Percentiles rank a stretch among this genome's conserved stretches.
Conservation (phyloP, 2,329 filamentous ascomycete genomes). For the Pseudovirgaria hyperparasitica region DNA sequence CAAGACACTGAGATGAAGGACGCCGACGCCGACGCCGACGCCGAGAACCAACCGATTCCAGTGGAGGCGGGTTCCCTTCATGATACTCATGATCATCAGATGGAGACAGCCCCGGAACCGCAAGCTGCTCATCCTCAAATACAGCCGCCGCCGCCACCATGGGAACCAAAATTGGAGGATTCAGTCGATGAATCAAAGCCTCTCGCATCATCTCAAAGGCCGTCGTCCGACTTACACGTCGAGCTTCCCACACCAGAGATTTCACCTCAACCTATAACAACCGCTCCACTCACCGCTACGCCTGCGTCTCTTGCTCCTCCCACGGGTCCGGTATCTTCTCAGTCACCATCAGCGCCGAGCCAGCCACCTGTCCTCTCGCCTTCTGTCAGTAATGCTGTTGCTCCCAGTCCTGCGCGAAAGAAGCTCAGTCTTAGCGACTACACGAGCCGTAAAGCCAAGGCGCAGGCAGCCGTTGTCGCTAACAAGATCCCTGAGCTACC, state of each 20-base stretch:
- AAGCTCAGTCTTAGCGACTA: conserved; percentile 40
- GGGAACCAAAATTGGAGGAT: conserved; percentile 8
- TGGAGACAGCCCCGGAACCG: conserved; percentile 1
- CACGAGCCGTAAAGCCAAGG: conserved; percentile 30
- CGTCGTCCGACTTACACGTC: conserved; percentile 13
- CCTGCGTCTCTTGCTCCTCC: conserved; percentile 14
- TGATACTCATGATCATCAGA: background rate
- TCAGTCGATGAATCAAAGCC: background rate
- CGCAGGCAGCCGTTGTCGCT: conserved; percentile 5
- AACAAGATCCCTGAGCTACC: no score
- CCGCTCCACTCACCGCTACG: conserved; percentile 10
- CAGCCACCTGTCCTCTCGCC: conserved; percentile 19
- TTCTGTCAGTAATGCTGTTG: conserved; percentile 29
- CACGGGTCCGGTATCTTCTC: conserved; percentile 11
- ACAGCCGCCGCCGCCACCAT: conserved; percentile 22
- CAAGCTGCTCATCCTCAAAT: conserved; percentile 12
- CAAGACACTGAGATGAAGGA: conserved; percentile 36
- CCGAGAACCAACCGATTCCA: no score
- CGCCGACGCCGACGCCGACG: conserved; percentile 6
- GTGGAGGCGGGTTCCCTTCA: background rate
- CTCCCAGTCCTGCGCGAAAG: conserved; percentile 30
- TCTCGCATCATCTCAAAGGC: conserved; percentile 8
- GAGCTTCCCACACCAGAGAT: conserved; percentile 17
- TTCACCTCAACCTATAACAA: conserved; percentile 8
- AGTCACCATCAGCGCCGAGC: conserved; percentile 14